phyloP scores from a whole-genome alignment of 176 grass and related monocot genomes.

The Microstegium vimineum region DNA sequence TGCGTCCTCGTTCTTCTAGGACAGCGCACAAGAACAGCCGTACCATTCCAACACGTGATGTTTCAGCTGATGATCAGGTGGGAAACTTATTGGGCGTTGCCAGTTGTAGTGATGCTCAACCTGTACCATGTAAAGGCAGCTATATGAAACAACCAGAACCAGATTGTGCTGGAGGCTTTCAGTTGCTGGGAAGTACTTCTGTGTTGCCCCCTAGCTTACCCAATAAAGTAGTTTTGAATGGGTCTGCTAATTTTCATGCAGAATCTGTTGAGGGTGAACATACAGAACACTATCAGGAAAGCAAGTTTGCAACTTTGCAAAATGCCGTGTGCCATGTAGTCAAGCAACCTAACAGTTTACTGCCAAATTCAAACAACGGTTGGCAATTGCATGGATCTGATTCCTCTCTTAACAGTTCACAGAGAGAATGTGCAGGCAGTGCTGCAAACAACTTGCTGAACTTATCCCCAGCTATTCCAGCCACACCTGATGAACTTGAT shows the following conservation, averaged over 20 bases:
- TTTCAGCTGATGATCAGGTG: slow-evolving; percentile 37
- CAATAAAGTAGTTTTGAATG: slow-evolving; percentile 35
- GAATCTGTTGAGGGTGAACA: slow-evolving; percentile 27
- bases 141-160: slow-evolving; percentile 8
- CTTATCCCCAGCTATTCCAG: slow-evolving; percentile 14
- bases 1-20: slow-evolving; percentile 53
- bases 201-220: neutral
- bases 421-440: slow-evolving; percentile 46
- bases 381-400: slow-evolving; percentile 1
- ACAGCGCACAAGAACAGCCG: slow-evolving; percentile 21
- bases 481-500: slow-evolving; percentile 35
- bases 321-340: neutral
- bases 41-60: slow-evolving; percentile 31
- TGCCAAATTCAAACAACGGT: slow-evolving; percentile 23
- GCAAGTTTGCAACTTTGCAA: neutral
- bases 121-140: slow-evolving; percentile 21
- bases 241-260: slow-evolving; percentile 14
- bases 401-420: slow-evolving; percentile 20
- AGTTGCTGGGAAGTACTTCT: slow-evolving; percentile 20
- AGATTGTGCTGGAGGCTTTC: slow-evolving; percentile 23
- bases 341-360: slow-evolving; percentile 18
- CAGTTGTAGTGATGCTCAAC: slow-evolving; percentile 17
- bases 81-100: slow-evolving; percentile 11
- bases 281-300: slow-evolving; percentile 16
- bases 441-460: slow-evolving; percentile 39